Conservation (phyloP, 306 rosid species). For the Quercus dentata region DNA sequence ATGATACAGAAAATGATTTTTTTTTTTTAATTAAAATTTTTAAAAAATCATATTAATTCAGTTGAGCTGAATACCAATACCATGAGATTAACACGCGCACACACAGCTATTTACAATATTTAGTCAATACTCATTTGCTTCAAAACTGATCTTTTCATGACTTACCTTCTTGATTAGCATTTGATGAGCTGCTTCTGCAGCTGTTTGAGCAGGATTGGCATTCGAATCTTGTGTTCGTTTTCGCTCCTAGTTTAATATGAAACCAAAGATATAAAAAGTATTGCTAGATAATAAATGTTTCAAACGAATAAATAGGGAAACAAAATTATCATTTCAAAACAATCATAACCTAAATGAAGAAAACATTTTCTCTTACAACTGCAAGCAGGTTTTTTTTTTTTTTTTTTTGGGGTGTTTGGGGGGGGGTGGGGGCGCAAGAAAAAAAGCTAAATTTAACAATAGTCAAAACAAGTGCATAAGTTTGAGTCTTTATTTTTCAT, state of each 20-base stretch:
- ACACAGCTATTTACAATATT: neutral
- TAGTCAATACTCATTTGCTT: neutral
- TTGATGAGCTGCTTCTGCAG: constrained; percentile 63
- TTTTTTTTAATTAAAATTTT: too few species aligned
- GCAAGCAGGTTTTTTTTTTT: neutral
- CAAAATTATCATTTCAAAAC: neutral
- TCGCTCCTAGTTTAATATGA: constrained; percentile 39
- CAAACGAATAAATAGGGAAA: neutral
- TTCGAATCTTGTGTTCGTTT: constrained; percentile 40
- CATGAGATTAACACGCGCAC: neutral
- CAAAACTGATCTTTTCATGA: neutral
- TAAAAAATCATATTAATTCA: neutral
- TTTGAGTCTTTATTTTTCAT: neutral
- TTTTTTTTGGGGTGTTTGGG: too few species aligned
- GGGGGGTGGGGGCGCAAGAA: neutral
- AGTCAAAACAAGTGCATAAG: neutral
- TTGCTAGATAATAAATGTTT: constrained; percentile 3
- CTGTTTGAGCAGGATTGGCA: constrained; percentile 72
- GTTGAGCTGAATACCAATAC: neutral
- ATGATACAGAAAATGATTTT: neutral
- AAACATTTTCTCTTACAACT: neutral
- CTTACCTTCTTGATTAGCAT: constrained; percentile 63
- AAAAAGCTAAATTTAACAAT: neutral
- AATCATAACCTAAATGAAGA: neutral
- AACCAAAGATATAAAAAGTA: constrained; percentile 3